Evolutionary conservation across 108 stramenopile genomes (phyloP).

Genomic region (Schizochytrium sp.): DNA sequence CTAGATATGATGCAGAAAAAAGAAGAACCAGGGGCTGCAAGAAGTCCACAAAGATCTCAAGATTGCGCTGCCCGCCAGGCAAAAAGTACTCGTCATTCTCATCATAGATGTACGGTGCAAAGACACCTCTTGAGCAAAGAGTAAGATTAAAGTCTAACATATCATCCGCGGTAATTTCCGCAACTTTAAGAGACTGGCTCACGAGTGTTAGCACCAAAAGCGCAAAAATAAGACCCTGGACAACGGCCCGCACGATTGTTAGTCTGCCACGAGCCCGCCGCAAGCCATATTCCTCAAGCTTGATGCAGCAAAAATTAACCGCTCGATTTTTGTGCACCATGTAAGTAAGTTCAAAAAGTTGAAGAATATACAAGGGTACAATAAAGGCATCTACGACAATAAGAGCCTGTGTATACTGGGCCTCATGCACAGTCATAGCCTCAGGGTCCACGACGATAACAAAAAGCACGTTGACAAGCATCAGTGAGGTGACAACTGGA

Average conservation of each 20-base stretch:
- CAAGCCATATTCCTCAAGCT: not conserved
- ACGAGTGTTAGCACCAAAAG: not conserved
- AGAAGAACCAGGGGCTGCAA: slow-evolving; percentile 20
- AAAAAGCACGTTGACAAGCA: not conserved
- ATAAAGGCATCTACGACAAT: not conserved
- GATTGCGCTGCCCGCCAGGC: not conserved
- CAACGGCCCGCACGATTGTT: not conserved
- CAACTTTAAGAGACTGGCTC: not conserved
- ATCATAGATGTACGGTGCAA: not conserved
- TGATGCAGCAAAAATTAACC: slow-evolving; percentile 46
- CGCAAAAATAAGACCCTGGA: not conserved
- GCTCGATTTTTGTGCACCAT: slow-evolving; percentile 46
- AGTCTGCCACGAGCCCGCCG: not conserved
- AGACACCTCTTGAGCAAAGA: not conserved
- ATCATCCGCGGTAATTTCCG: not conserved
- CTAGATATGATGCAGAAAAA: not conserved
- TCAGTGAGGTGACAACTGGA: not conserved
- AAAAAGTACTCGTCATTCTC: slow-evolving; percentile 29
- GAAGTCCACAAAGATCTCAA: slow-evolving; percentile 27
- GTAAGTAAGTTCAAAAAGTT: slow-evolving; percentile 56
- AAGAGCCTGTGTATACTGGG: not conserved
- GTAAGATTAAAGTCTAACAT: not conserved
- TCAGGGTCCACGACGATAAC: not conserved
- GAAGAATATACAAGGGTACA: not conserved
- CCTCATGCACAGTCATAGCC: not conserved